These are phyloP conservation scores for Sarocladium kiliense DNA, from an alignment of 2,329 filamentous ascomycete species.

Conservation along the genomic window DNA sequence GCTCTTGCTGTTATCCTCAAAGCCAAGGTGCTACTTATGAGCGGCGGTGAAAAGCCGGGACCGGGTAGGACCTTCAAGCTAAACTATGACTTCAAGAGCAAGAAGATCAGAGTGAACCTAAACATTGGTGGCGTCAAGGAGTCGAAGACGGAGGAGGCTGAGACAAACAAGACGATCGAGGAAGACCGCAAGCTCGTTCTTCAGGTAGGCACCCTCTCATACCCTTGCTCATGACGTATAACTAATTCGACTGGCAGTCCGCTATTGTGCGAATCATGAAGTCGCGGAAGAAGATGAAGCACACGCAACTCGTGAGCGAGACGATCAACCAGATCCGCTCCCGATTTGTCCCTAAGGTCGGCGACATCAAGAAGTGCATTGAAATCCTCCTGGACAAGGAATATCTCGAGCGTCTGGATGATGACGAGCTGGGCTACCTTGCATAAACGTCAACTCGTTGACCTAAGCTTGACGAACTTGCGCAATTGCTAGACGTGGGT, in stretches of 20 bases:
- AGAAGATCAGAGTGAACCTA: constrained; percentile 95
- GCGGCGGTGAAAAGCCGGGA: constrained; percentile 65
- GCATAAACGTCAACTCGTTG: constrained; percentile 49
- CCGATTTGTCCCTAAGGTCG: constrained; percentile 87
- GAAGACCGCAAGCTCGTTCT: constrained; percentile 95
- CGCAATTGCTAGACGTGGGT: no score
- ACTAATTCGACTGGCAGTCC: constrained; percentile 54
- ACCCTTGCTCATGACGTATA: background rate
- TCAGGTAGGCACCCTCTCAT: constrained; percentile 62
- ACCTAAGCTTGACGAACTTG: no score
- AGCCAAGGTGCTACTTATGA: constrained; percentile 78
- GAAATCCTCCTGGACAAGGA: constrained; percentile 98
- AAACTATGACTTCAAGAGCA: constrained; percentile 95
- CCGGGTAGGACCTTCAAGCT: constrained; percentile 75
- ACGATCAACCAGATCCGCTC: constrained; percentile 92
- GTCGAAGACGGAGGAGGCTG: constrained; percentile 90
- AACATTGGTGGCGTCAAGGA: constrained; percentile 94
- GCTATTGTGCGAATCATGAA: constrained; percentile 99
- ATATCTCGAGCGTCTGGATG: constrained; percentile 91
- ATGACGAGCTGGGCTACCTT: constrained; percentile 90
- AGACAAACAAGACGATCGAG: constrained; percentile 99
- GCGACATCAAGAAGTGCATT: constrained; percentile 99
- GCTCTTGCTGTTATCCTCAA: constrained; percentile 84
- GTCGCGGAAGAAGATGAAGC: constrained; percentile 98
- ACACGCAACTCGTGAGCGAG: constrained; percentile 87